These are phyloP conservation scores for Nidula niveotomentosa DNA, from an alignment of 1,284 basidiomycete genomes.

Conservation along the genomic window DNA sequence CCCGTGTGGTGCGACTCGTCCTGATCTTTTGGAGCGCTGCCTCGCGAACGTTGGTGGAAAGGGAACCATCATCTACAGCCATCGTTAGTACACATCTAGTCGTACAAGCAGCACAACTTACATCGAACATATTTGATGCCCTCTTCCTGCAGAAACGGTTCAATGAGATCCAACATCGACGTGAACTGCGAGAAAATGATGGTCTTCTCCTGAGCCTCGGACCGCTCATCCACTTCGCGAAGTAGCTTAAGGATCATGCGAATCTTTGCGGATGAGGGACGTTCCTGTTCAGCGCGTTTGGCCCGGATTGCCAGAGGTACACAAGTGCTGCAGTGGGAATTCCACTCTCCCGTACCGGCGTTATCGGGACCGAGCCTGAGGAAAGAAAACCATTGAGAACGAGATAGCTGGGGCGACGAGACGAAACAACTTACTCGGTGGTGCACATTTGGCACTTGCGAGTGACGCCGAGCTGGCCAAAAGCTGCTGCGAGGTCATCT, in stretches of 20 bases:
- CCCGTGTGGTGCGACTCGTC: slow-evolving; percentile 50
- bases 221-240: slow-evolving; percentile 61
- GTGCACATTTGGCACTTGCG: slow-evolving; percentile 80
- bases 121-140: slow-evolving; percentile 82
- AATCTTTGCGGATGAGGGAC: slow-evolving; percentile 84
- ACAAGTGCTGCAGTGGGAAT: slow-evolving; percentile 61
- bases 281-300: slow-evolving; percentile 26
- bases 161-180: slow-evolving; percentile 84
- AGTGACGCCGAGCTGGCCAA: slow-evolving; percentile 70
- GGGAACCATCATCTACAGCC: slow-evolving; percentile 80
- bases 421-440: slow-evolving; percentile 52
- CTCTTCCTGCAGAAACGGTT: slow-evolving; percentile 74
- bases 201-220: slow-evolving; percentile 77
- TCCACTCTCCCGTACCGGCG: slow-evolving; percentile 32
- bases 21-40: slow-evolving; percentile 75
- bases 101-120: no score
- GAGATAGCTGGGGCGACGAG: not conserved
- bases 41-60: slow-evolving; percentile 78
- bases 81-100: no score
- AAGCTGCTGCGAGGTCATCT: slow-evolving; percentile 77
- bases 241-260: slow-evolving; percentile 81
- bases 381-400: not conserved
- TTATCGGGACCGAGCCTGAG: slow-evolving; percentile 39
- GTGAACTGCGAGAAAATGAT: slow-evolving; percentile 93
- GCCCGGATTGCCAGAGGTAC: slow-evolving; percentile 45